Percentiles rank a stretch among this genome's conserved stretches.
Conservation (phyloP, 768 basidiomycete species). For the Naganishia kalamii region DNA sequence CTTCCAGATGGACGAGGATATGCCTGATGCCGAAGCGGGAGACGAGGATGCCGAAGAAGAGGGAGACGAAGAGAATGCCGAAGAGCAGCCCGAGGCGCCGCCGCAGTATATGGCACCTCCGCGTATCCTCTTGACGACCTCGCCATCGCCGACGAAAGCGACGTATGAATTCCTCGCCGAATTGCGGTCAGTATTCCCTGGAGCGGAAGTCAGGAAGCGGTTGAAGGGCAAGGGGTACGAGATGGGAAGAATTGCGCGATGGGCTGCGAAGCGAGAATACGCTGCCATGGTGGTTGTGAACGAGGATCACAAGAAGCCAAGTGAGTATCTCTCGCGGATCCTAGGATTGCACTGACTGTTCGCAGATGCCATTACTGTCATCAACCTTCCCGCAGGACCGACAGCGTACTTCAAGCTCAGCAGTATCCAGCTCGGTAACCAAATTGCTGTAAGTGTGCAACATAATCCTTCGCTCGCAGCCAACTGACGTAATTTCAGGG, state of each 20-base stretch:
- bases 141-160: slow-evolving; percentile 73
- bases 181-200: slow-evolving; percentile 78
- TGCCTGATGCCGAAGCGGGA: slow-evolving; percentile 17
- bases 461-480: background rate
- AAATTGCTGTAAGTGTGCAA: slow-evolving; percentile 62
- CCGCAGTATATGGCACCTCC: slow-evolving; percentile 59
- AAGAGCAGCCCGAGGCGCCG: slow-evolving; percentile 43
- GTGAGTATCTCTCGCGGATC: slow-evolving; percentile 52
- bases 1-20: slow-evolving; percentile 17
- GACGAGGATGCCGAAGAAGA: slow-evolving; percentile 22
- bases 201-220: slow-evolving; percentile 77
- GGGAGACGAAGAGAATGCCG: slow-evolving; percentile 25
- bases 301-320: slow-evolving; percentile 88
- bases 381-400: slow-evolving; percentile 84
- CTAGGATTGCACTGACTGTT: background rate
- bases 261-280: slow-evolving; percentile 71
- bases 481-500: slow-evolving; percentile 53
- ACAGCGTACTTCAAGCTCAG: slow-evolving; percentile 93
- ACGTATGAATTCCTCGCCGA: slow-evolving; percentile 94
- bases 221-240: slow-evolving; percentile 87
- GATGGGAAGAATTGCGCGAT: slow-evolving; percentile 80
- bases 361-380: slow-evolving; percentile 85
- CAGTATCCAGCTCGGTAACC: slow-evolving; percentile 73
- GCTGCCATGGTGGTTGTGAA: slow-evolving; percentile 87
- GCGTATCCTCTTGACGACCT: slow-evolving; percentile 86